A percentile compares a stretch with the other conserved stretches of the same genome.
phyloP scores from a whole-genome alignment of 2,329 filamentous ascomycete species.

The Exophiala viscosa region DNA sequence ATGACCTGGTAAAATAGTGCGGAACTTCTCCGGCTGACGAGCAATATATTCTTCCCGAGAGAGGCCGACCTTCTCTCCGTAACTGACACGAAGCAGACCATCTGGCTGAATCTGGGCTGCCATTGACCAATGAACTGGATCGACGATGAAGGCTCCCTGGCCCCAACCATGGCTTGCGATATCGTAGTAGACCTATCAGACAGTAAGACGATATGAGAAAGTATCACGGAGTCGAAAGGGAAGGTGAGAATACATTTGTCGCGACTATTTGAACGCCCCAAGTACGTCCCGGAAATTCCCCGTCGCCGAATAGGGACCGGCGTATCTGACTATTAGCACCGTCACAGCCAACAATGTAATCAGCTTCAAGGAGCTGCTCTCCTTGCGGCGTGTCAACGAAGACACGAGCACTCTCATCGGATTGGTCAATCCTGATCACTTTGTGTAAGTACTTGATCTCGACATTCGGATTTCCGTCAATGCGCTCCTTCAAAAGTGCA shows the following conservation, averaged over 20 bases:
- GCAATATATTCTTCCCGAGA: constrained; percentile 51
- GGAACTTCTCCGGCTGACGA: constrained; percentile 54
- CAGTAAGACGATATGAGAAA: constrained; percentile 59
- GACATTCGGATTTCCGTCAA: background rate
- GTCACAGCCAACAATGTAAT: constrained; percentile 46
- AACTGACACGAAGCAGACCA: constrained; percentile 61
- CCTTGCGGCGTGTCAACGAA: constrained; percentile 17
- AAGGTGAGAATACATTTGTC: constrained; percentile 19
- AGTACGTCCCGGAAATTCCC: constrained; percentile 18
- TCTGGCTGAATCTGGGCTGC: constrained; percentile 57
- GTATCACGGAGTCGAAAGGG: background rate
- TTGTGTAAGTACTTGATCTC: constrained; percentile 33
- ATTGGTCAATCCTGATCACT: constrained; percentile 21
- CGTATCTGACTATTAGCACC: constrained; percentile 20
- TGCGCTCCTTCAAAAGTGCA: background rate
- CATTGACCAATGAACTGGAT: constrained; percentile 61
- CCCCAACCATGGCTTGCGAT: constrained; percentile 48
- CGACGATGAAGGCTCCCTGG: constrained; percentile 57
- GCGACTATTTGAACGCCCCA: constrained; percentile 27
- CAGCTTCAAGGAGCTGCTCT: constrained; percentile 22
- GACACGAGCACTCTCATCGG: constrained; percentile 15
- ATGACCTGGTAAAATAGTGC: constrained; percentile 56
- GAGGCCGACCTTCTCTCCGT: constrained; percentile 55
- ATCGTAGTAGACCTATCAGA: constrained; percentile 56
- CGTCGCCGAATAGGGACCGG: constrained; percentile 13